phyloP scores from a whole-genome alignment of 1,139 yeast species.

The Casaregolazyma lundiana region DNA sequence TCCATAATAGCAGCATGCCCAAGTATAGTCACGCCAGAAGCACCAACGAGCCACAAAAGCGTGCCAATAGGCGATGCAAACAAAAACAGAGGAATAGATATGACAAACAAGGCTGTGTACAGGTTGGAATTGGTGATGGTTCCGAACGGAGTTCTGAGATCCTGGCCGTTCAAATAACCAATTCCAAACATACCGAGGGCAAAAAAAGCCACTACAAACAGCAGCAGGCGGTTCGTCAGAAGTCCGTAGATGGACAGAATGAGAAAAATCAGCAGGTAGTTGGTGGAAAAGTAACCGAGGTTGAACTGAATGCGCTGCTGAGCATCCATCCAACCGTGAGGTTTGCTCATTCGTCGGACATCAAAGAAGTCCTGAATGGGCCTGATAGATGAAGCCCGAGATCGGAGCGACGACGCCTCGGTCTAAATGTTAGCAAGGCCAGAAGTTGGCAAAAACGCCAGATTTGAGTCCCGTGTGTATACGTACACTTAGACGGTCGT shows the following conservation, averaged over 20 bases:
- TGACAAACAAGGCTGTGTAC: slow-evolving; percentile 70
- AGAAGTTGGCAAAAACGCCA: neutral
- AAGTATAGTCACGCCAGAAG: slow-evolving; percentile 79
- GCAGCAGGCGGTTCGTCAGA: slow-evolving; percentile 74
- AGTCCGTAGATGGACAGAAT: slow-evolving; percentile 65
- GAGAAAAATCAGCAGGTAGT: slow-evolving; percentile 74
- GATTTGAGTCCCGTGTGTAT: neutral
- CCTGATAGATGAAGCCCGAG: slow-evolving; percentile 66
- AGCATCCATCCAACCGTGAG: slow-evolving; percentile 80
- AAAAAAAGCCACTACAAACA: slow-evolving; percentile 63
- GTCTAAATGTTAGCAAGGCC: slow-evolving; percentile 24
- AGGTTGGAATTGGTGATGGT: slow-evolving; percentile 67
- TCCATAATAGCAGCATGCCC: slow-evolving; percentile 95
- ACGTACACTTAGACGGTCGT: slow-evolving; percentile 47
- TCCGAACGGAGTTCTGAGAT: slow-evolving; percentile 51
- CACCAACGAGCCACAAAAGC: slow-evolving; percentile 94
- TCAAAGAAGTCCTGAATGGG: slow-evolving; percentile 95
- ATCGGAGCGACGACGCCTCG: slow-evolving; percentile 47
- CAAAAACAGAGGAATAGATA: slow-evolving; percentile 81
- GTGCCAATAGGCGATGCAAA: slow-evolving; percentile 93
- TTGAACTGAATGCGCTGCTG: slow-evolving; percentile 87
- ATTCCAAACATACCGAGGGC: slow-evolving; percentile 73
- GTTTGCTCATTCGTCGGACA: slow-evolving; percentile 81
- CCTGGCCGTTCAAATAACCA: slow-evolving; percentile 72
- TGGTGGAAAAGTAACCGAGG: slow-evolving; percentile 80